A percentile compares a stretch with the other conserved stretches of the same genome.
Evolutionary conservation across 192 early-diverging fungal species (phyloP).

Genomic region (Backusella morwellensis): DNA sequence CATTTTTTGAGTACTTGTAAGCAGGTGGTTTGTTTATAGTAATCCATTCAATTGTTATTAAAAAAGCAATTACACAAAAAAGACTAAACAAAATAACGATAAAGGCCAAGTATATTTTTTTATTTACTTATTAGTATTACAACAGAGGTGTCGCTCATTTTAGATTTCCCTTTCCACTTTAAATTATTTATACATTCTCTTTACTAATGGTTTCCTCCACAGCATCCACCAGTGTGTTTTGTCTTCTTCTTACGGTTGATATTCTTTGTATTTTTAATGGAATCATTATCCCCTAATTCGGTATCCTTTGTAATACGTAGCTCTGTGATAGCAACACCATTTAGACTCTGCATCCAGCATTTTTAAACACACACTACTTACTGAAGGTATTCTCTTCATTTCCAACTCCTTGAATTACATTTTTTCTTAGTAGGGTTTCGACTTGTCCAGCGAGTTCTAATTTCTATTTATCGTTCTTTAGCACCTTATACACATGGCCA

Average conservation of each 20-base stretch:
- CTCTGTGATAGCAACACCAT: conserved; percentile 1
- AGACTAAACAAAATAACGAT: neutral
- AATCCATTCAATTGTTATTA: neutral
- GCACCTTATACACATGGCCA: neutral
- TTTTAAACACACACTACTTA: conserved; percentile 2
- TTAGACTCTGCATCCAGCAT: neutral
- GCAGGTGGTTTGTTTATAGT: neutral
- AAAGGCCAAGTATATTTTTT: neutral
- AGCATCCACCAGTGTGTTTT: conserved; percentile 8
- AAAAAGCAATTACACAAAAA: no score
- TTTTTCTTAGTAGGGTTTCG: conserved; percentile 22
- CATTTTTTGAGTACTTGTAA: no score
- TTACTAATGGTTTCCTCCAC: conserved; percentile 15
- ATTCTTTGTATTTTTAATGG: conserved; percentile 28
- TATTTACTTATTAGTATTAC: neutral
- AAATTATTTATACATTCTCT: neutral
- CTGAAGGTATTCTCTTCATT: conserved; percentile 20
- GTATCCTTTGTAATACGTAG: conserved; percentile 31
- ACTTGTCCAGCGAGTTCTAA: conserved; percentile 27
- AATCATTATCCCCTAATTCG: conserved; percentile 37
- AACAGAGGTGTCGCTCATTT: no score
- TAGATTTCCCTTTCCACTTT: no score
- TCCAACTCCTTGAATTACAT: conserved; percentile 26
- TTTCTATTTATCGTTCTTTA: conserved; percentile 11
- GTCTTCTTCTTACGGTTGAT: conserved; percentile 22